phyloP scores from a whole-genome alignment of 257 asterid species.

The Solanum rostratum region DNA sequence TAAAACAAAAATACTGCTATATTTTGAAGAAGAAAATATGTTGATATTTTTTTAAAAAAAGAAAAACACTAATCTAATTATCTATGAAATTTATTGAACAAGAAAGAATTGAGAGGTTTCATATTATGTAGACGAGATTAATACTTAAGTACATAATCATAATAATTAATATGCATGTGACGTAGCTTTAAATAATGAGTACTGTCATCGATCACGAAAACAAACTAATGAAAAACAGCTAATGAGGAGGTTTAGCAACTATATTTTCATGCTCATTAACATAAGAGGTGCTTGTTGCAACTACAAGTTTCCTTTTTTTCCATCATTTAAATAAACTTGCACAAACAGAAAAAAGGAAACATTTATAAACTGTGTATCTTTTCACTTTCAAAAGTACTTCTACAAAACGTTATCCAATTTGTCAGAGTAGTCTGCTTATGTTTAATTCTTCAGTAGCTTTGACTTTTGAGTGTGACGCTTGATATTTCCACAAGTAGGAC shows the following conservation, averaged over 20 bases:
- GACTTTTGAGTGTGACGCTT: not conserved
- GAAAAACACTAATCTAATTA: not conserved
- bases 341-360: not conserved
- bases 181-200: not conserved
- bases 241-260: not conserved
- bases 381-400: not conserved
- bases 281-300: not conserved
- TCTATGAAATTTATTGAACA: not conserved
- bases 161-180: not conserved
- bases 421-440: not conserved
- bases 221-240: not conserved
- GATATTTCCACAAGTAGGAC: not conserved
- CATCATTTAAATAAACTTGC: not conserved
- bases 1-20: not conserved
- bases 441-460: not conserved
- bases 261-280: not conserved
- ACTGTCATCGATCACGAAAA: too few species aligned
- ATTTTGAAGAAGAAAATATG: too few species aligned
- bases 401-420: not conserved
- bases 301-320: not conserved
- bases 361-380: not conserved
- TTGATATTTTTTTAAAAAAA: not conserved
- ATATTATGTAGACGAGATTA: not conserved
- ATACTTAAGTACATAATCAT: not conserved
- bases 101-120: rapidly evolving